Evolutionary conservation across 805 yeast genomes (phyloP), one percentile per base, ranked within the genome.

Genomic region (Kockiozyma suomiensis): DNA sequence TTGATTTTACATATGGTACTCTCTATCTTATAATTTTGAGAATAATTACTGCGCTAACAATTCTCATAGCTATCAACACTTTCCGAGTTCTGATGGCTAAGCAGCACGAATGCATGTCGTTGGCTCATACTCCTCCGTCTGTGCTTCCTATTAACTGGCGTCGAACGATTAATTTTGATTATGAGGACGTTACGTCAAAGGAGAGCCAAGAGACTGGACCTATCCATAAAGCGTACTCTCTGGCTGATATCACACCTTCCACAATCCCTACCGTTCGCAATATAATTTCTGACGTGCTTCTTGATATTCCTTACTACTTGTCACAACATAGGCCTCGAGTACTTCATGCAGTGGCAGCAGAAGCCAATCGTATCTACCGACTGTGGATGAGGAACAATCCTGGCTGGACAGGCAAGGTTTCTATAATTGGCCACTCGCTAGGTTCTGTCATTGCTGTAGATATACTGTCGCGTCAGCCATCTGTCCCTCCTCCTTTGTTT

Each of bases 91-190:
- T 66, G 28, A 69, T 77, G 26, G 65, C 69, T 8, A 68, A 70
- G 10, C 70, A 69, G 26, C 66, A 67, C 23, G 59, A 65, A 4
- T 42, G 59, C n/a, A 19, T 25, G 69, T 6, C 56, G 59, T 21
- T 56, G 43, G 6, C 66, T 58, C 46, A 60, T 68, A 28, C 58
- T 51, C 52, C 63, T 57, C 55, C 50, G 45, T 66, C 57, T 47
- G 70, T 75, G 4, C 76, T 93, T 21, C 98, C 99, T 0, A 85
- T 93, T 40, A 83, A 93, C 32, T 93, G 99, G 99, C 80, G 99
- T 58, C 86, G 88, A 64, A 83, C 82, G 54, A 61, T 77, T 15
- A 70, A 33, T 70, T 78, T 66, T 78, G 85, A 15, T 70, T 73
- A 8, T 69, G 81, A 49, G 13, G 72, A 87, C 4, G 57, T 40